These are phyloP conservation scores for Pleurotus cornucopiae DNA, from an alignment of 768 basidiomycete genomes.

Conservation along the genomic window DNA sequence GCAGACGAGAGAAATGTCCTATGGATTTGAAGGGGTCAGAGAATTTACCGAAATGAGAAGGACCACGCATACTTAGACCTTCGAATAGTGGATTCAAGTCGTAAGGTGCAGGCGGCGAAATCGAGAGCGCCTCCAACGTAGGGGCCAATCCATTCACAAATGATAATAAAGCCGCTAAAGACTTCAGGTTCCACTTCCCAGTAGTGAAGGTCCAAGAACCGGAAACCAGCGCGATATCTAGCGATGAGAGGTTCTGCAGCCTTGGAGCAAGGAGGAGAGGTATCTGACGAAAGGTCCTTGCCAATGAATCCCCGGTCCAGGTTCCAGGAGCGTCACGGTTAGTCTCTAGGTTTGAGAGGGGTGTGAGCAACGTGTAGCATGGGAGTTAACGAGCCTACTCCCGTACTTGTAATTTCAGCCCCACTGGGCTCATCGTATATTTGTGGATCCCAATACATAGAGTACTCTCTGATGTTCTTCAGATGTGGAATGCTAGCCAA, in stretches of 20 bases:
- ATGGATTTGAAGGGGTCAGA: background rate
- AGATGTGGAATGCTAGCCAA: background rate
- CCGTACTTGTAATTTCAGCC: background rate
- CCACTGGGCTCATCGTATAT: background rate
- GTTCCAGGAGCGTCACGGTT: background rate
- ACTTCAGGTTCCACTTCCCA: background rate
- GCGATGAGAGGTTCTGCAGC: background rate
- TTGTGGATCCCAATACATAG: constrained; percentile 1
- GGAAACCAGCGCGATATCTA: background rate
- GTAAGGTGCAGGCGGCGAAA: background rate
- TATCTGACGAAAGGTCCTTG: background rate
- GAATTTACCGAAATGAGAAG: too few relatives aligned
- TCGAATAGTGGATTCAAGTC: background rate
- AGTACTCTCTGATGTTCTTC: background rate
- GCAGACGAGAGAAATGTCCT: constrained; percentile 1
- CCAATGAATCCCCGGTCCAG: background rate
- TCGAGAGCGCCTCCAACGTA: background rate
- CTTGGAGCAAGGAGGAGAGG: background rate
- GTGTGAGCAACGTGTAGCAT: background rate
- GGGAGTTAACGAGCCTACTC: background rate
- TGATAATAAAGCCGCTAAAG: background rate
- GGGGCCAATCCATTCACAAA: background rate
- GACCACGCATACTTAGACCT: background rate
- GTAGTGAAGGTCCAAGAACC: background rate
- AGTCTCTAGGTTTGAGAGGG: background rate